These are phyloP conservation scores for Russula virescens DNA, from an alignment of 768 basidiomycete species.

Conservation along the genomic window DNA sequence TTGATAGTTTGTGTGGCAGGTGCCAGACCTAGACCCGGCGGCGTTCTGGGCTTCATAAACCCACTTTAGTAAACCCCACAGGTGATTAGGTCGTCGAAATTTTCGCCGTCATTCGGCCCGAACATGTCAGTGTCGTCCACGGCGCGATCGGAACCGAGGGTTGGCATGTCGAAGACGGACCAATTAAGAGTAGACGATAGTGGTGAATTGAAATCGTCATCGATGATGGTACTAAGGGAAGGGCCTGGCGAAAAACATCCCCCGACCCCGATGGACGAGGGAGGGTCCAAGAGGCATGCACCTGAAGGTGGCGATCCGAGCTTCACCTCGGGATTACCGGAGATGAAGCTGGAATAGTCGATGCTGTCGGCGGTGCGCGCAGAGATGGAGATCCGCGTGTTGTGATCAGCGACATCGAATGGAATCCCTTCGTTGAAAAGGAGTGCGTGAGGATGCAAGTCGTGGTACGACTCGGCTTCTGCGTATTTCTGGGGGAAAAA, in stretches of 20 bases:
- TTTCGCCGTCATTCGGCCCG: background rate
- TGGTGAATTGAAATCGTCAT: background rate
- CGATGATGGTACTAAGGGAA: background rate
- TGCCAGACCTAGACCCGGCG: background rate
- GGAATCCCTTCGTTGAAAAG: background rate
- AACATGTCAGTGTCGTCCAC: background rate
- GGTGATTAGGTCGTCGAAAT: slow-evolving; percentile 7
- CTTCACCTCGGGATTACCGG: slow-evolving; percentile 14
- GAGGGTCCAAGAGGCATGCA: background rate
- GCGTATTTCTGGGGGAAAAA: slow-evolving; percentile 8
- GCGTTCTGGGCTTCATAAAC: background rate
- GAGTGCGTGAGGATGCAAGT: background rate
- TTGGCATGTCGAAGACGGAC: slow-evolving; percentile 1
- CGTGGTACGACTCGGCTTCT: slow-evolving; percentile 7
- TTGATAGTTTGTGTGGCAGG: background rate
- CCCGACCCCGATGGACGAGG: background rate
- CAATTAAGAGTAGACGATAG: background rate
- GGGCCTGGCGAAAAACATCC: background rate
- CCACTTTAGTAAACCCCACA: slow-evolving; percentile 8
- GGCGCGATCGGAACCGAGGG: slow-evolving; percentile 1
- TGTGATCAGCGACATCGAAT: background rate
- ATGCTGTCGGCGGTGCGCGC: background rate
- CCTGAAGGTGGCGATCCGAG: background rate
- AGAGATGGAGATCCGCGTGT: background rate
- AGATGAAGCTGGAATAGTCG: slow-evolving; percentile 12